Evolutionary conservation across 1,284 basidiomycete genomes (phyloP).

Genomic region (Moniliophthora roreri): DNA sequence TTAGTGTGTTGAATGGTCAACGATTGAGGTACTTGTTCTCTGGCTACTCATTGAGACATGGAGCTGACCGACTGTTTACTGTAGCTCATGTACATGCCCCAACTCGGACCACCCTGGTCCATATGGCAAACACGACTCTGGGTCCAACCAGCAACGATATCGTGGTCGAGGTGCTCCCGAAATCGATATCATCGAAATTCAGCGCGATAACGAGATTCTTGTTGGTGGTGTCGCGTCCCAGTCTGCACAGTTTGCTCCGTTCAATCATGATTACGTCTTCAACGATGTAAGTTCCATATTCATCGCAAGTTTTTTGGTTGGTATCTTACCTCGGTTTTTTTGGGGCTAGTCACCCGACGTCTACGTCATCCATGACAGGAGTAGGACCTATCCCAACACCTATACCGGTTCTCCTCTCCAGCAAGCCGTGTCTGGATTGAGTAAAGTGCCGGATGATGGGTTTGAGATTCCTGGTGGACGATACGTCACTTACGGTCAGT

Average conservation of each 20-base stretch:
- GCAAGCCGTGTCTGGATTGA: slow-evolving; percentile 56
- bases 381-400: slow-evolving; percentile 53
- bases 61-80: slow-evolving; percentile 30
- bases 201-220: slow-evolving; percentile 46
- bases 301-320: neutral
- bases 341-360: slow-evolving; percentile 29
- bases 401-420: slow-evolving; percentile 55
- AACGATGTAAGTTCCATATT: slow-evolving; percentile 28
- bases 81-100: slow-evolving; percentile 44
- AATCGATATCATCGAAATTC: slow-evolving; percentile 82
- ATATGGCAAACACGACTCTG: slow-evolving; percentile 21
- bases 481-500: slow-evolving; percentile 48
- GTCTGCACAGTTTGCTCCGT: slow-evolving; percentile 67
- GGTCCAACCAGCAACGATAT: slow-evolving; percentile 31
- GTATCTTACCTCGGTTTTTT: neutral
- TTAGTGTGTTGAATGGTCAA: slow-evolving; percentile 71
- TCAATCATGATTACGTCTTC: slow-evolving; percentile 55
- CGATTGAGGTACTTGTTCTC: slow-evolving; percentile 52
- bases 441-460: slow-evolving; percentile 49
- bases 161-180: slow-evolving; percentile 78
- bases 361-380: slow-evolving; percentile 50
- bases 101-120: slow-evolving; percentile 47
- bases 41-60: slow-evolving; percentile 33
- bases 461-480: slow-evolving; percentile 47
- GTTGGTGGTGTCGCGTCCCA: slow-evolving; percentile 61